These are phyloP conservation scores for Dictyostelium firmibasis DNA, from an alignment of 78 protist genomes.

Conservation along the genomic window DNA sequence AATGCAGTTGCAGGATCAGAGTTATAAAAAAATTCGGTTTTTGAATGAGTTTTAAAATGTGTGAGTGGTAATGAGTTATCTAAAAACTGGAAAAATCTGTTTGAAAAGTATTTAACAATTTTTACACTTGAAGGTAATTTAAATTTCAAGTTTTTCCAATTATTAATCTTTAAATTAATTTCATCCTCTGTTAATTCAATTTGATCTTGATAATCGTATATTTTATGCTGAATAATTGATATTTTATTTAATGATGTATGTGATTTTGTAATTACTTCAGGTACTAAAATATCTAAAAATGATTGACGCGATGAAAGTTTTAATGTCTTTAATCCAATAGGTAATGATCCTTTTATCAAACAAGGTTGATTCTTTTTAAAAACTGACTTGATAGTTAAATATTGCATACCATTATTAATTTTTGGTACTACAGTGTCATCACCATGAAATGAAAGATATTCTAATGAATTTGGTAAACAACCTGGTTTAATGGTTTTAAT, in stretches of 20 bases:
- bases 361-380: background rate
- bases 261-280: background rate
- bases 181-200: background rate
- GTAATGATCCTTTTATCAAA: background rate
- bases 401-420: background rate
- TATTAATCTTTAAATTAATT: background rate
- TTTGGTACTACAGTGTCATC: background rate
- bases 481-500: background rate
- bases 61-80: background rate
- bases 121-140: background rate
- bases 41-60: background rate
- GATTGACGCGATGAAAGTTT: background rate
- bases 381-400: background rate
- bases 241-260: background rate
- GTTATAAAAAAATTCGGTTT: background rate
- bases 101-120: background rate
- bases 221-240: background rate
- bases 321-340: background rate
- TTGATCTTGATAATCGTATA: background rate
- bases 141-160: background rate
- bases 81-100: background rate
- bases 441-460: background rate
- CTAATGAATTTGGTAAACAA: background rate
- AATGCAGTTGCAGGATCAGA: background rate
- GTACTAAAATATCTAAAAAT: background rate